Evolutionary conservation across 2,329 filamentous ascomycete genomes (phyloP), one percentile per base, ranked within the genome.

Genomic region (Monilinia fructicola): DNA sequence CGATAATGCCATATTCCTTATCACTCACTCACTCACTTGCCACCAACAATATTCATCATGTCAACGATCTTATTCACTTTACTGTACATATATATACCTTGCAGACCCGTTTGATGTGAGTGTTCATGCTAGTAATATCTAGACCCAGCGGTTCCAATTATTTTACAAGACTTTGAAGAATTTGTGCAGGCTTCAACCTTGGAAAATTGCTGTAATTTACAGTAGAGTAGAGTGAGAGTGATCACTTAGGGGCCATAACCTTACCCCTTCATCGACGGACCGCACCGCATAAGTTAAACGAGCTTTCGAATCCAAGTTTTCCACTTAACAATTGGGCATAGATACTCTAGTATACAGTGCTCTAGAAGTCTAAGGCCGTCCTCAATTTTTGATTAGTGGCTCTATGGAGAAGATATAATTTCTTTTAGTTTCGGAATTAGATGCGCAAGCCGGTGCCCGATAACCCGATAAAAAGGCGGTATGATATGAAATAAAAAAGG

Each of bases 221-320:
- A 35, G 31, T 35, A 35, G 31, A 35, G 31, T 54, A 10, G 40
- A 40, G 42, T n/a, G n/a, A 38, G 42, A 35, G 31, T 35, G 31
- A 35, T 35, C 31, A 35, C 31, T 35, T 7, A 35, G 31, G 31
- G 31, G 31, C 31, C 31, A 7, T 35, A 7, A 35, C 44, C 18
- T 53, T 40, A n/a, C 59, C 59, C 59, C 48, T 54, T 62, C 59
- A 54, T 40, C 46, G 54, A 63, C 61, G 61, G 61, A 55, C 61
- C 61, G 61, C 61, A 56, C 61, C 61, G 35, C 18, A 21, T 14
- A 46, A 18, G 40, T 38, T 60, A 60, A 35, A 48, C 56, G 56
- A 60, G 21, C 35, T 46, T 23, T 35, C 50, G 44, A 62, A 52
- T 38, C n/a, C 42, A 54, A 54, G n/a, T n/a, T 26, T 48, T 16